Conservation (phyloP, 2,329 filamentous ascomycete species). For the Trichothecium roseum region DNA sequence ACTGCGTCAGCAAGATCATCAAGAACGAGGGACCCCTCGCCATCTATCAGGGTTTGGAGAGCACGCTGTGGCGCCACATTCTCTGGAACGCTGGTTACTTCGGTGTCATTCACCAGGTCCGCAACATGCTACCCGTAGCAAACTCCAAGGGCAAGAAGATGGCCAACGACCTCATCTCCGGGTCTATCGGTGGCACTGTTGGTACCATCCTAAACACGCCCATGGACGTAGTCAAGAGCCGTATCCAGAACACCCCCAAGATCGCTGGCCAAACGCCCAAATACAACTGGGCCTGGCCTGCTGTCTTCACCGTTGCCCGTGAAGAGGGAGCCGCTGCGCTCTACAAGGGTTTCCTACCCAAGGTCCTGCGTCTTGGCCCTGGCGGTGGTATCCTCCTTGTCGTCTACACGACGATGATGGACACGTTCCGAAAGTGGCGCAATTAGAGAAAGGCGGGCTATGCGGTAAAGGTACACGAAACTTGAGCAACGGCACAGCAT, state of each 20-base stretch:
- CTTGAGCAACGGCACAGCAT: no score
- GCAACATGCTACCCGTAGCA: constrained; percentile 70
- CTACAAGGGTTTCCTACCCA: constrained; percentile 97
- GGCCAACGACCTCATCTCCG: constrained; percentile 78
- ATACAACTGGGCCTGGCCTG: constrained; percentile 98
- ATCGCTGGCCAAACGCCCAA: constrained; percentile 74
- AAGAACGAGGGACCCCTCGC: constrained; percentile 74
- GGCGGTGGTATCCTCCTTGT: constrained; percentile 64
- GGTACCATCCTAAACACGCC: constrained; percentile 93
- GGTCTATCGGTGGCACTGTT: constrained; percentile 73
- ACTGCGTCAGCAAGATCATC: constrained; percentile 74
- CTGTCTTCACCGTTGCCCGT: constrained; percentile 73
- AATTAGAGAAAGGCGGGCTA: constrained; percentile 6
- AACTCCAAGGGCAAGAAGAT: constrained; percentile 73
- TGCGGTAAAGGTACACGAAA: no score
- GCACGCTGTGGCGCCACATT: constrained; percentile 88
- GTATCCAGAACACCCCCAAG: constrained; percentile 90
- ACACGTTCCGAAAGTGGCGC: constrained; percentile 69
- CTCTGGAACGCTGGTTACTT: constrained; percentile 94
- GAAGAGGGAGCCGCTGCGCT: constrained; percentile 88
- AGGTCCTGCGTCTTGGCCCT: constrained; percentile 49
- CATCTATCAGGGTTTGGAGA: constrained; percentile 94
- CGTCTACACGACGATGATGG: constrained; percentile 80
- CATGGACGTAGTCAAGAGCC: constrained; percentile 94
- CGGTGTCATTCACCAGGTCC: constrained; percentile 96